phyloP scores from a whole-genome alignment of 768 basidiomycete genomes.

The Amanita jacksonii region DNA sequence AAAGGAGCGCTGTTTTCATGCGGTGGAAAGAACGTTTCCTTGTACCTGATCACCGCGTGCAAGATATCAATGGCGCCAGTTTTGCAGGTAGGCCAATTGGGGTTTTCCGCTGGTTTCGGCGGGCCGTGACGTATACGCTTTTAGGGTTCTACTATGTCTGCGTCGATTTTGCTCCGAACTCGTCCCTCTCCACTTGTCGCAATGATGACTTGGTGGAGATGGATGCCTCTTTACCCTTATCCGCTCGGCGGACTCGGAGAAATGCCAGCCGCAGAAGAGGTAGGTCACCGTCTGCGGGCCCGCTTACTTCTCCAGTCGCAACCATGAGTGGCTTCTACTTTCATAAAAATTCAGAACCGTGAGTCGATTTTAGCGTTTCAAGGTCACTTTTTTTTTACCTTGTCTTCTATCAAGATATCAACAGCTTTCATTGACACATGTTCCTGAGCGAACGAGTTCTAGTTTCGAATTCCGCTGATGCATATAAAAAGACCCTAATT shows the following conservation, averaged over 20 bases:
- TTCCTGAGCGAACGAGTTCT: conserved; percentile 62
- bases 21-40: conserved; percentile 96
- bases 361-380: conserved; percentile 23
- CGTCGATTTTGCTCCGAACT: conserved; percentile 83
- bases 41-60: conserved; percentile 89
- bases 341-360: conserved; percentile 91
- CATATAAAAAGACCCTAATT: background rate
- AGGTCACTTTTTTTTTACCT: conserved; percentile 8
- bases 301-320: conserved; percentile 44
- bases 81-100: conserved; percentile 71
- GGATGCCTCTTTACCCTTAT: conserved; percentile 26
- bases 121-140: conserved; percentile 11
- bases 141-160: conserved; percentile 95
- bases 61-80: conserved; percentile 91
- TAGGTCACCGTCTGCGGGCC: conserved; percentile 40
- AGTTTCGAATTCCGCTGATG: conserved; percentile 81
- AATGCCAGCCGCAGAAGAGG: conserved; percentile 37
- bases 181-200: conserved; percentile 13
- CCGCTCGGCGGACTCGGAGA: conserved; percentile 27
- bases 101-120: background rate
- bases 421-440: conserved; percentile 73
- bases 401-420: conserved; percentile 54
- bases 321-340: conserved; percentile 90
- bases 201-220: conserved; percentile 14
- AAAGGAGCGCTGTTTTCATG: conserved; percentile 85